Base-by-base conservation (phyloP, 1,284 basidiomycete species). In the Cystobasidiaceae sp. region DNA sequence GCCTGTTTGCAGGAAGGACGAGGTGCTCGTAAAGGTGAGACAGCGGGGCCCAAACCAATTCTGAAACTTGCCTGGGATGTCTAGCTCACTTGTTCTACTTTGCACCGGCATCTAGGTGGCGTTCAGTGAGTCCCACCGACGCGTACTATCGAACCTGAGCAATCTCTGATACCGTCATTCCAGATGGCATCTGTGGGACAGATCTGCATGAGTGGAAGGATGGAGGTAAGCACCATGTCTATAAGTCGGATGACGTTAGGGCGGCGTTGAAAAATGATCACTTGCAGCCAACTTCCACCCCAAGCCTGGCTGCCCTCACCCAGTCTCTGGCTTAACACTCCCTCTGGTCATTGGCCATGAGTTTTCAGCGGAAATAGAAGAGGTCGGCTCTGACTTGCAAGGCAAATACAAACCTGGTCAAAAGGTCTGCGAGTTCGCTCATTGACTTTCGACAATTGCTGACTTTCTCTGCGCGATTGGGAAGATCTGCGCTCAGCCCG, bases 161-260 rank as follows among this genome's bases (percentile, higher is more conserved):
- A 17, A n/a, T 33, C 17, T 13, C n/a, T 9, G 7, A 7, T n/a
- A 30, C 5, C 11, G 27, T 5, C 45, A 13, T 17, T 8, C 6
- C 13, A 52, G 49, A 66, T 45, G 55, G 56, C 15, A 66, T 52
- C n/a, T 59, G 55, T 27, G 56, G 56, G 17, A 64, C 61, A 15
- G 61, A 64, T 32, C 32, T 64, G 11, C 61, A 64, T 28, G 61
- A 64, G 45, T 62, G 60, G 60, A 48, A 62, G 21, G 60, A 62
- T 54, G 60, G 60, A 43, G 61, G 61, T 56, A 46, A 4, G 50
- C 43, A 30, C 17, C 7, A 15, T 21, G 9, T 15, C 49, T 13
- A 55, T 30, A 21, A 13, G 23, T 23, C 34, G 19, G 13, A 32
- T 21, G n/a, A 41, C n/a, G 37, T 27, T 32, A 39, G 11, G 32